A percentile compares a stretch with the other conserved stretches of the same genome.
Conservation (phyloP, 495 filamentous ascomycete species). For the Aspergillus funiculosus region DNA sequence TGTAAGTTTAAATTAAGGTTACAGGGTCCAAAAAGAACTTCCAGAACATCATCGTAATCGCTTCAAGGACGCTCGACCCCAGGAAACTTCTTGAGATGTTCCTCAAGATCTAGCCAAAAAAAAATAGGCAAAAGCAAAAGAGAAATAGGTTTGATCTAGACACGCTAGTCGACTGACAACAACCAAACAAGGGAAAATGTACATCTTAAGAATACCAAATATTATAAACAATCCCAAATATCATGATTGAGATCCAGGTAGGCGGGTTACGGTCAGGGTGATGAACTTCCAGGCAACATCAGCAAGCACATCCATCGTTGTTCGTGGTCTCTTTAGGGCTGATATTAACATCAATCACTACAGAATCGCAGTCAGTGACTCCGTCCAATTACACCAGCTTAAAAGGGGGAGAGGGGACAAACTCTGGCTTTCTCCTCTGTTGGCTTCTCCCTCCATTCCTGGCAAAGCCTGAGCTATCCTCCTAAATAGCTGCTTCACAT, state of each 20-base stretch:
- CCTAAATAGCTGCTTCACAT: constrained; percentile 94
- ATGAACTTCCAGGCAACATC: constrained; percentile 19
- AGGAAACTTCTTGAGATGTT: too few species aligned
- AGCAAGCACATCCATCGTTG: constrained; percentile 83
- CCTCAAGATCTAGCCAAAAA: too few species aligned
- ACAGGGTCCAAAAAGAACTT: too few species aligned
- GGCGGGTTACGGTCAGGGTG: constrained; percentile 3
- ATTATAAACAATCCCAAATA: constrained; percentile 38
- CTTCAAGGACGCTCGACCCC: too few species aligned
- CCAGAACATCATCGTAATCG: too few species aligned
- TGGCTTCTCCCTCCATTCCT: constrained; percentile 88
- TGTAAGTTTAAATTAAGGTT: too few species aligned
- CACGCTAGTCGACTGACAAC: constrained; percentile 24
- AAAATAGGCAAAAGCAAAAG: constrained; percentile 2
- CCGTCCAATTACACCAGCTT: background rate
- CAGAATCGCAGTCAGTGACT: constrained; percentile 17
- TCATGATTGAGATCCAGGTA: constrained; percentile 28
- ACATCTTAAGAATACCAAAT: constrained; percentile 38
- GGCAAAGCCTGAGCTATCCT: constrained; percentile 96
- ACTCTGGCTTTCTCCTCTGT: constrained; percentile 60
- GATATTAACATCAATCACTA: constrained; percentile 95
- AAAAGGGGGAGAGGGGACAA: constrained; percentile 19
- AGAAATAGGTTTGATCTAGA: constrained; percentile 23
- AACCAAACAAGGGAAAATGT: constrained; percentile 36
- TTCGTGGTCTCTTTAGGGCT: constrained; percentile 61